Evolutionary conservation across 2,329 filamentous ascomycete genomes (phyloP).

Genomic region (Simplicillium aogashimaense): DNA sequence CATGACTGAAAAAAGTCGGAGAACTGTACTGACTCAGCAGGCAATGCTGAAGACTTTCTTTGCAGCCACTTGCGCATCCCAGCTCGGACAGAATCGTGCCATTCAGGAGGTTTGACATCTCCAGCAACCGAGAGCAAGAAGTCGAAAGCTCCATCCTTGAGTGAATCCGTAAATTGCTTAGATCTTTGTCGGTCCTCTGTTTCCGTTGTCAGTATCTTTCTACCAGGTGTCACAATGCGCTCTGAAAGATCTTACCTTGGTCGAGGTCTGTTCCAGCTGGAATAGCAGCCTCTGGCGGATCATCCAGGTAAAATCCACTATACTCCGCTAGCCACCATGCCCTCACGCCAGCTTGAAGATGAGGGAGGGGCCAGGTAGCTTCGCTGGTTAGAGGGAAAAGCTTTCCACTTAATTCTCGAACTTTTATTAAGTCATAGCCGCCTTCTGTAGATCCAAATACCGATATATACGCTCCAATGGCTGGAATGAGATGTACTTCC

Average conservation of each 20-base stretch:
- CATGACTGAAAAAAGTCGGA: conserved; percentile 61
- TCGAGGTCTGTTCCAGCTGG: conserved; percentile 52
- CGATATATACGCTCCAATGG: conserved; percentile 66
- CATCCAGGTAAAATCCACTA: conserved; percentile 78
- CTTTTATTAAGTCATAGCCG: conserved; percentile 55
- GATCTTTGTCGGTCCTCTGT: conserved; percentile 61
- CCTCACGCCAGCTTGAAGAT: conserved; percentile 68
- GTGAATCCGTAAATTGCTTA: conserved; percentile 61
- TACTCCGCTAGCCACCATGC: conserved; percentile 92
- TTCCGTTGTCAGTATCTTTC: too few species aligned
- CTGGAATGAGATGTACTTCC: conserved; percentile 70
- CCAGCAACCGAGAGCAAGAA: conserved; percentile 80
- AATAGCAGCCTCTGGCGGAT: conserved; percentile 48
- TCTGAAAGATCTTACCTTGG: conserved; percentile 29
- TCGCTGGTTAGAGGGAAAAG: conserved; percentile 59
- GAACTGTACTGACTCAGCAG: conserved; percentile 58
- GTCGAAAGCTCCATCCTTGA: conserved; percentile 87
- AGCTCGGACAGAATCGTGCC: conserved; percentile 78
- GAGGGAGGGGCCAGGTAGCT: conserved; percentile 60
- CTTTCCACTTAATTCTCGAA: conserved; percentile 57
- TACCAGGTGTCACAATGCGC: not conserved
- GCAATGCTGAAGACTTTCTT: conserved; percentile 63
- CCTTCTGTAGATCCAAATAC: conserved; percentile 72
- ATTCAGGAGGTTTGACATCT: conserved; percentile 70
- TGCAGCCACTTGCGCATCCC: conserved; percentile 77